A percentile compares a stretch with the other conserved stretches of the same genome.
Conservation (phyloP, 768 basidiomycete genomes). For the Dacryopinax primogenitus region DNA sequence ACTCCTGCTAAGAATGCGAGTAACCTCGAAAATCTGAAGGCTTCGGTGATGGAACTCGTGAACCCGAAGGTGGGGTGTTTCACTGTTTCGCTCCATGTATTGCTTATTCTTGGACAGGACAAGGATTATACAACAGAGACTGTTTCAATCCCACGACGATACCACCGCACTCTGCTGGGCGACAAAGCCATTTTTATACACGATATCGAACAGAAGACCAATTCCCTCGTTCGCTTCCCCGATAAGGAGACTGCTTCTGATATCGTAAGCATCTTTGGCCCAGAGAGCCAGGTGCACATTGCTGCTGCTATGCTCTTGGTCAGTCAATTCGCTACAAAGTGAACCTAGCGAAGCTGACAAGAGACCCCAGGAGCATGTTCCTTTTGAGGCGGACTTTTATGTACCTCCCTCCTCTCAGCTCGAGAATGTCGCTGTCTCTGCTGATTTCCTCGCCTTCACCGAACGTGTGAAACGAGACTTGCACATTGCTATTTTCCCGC, state of each 20-base stretch:
- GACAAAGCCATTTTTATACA: constrained; percentile 96
- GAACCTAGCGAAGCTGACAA: background rate
- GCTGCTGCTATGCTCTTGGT: constrained; percentile 92
- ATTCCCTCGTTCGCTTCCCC: constrained; percentile 59
- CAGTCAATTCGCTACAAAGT: constrained; percentile 22
- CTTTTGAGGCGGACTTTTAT: constrained; percentile 89
- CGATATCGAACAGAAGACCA: constrained; percentile 94
- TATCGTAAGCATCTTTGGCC: constrained; percentile 89
- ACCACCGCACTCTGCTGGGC: constrained; percentile 87
- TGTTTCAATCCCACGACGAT: constrained; percentile 82
- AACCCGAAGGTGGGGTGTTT: constrained; percentile 65
- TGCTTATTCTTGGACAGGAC: constrained; percentile 44
- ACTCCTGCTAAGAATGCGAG: constrained; percentile 96
- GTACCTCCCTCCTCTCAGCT: constrained; percentile 76
- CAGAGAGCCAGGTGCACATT: constrained; percentile 92
- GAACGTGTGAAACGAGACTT: constrained; percentile 89
- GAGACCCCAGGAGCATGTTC: constrained; percentile 72
- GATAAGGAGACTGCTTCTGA: constrained; percentile 92
- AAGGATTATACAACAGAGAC: constrained; percentile 94
- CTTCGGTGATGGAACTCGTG: constrained; percentile 94
- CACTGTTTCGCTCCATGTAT: background rate
- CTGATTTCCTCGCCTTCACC: constrained; percentile 75
- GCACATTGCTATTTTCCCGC: constrained; percentile 79
- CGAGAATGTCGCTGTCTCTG: constrained; percentile 53
- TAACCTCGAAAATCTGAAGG: constrained; percentile 88